Evolutionary conservation across 495 filamentous ascomycete species (phyloP).

Genomic region (Antarctomyces pellizariae): DNA sequence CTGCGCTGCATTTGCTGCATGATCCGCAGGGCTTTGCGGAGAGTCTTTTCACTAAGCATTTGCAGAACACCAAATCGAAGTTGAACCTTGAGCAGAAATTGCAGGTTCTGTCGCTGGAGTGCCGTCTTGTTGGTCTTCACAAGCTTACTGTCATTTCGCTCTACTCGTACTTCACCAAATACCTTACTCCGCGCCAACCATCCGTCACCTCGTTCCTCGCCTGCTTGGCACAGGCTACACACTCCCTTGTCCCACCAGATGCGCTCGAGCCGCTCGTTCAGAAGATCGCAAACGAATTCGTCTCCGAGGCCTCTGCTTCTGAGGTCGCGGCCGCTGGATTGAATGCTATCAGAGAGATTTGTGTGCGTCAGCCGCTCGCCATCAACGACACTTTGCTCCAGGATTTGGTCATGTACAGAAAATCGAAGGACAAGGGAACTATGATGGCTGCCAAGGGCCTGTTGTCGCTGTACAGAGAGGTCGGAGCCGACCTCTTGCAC

Average conservation of each 20-base stretch:
- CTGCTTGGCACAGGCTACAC: constrained; percentile 73
- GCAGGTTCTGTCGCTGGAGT: constrained; percentile 66
- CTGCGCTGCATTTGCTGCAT: constrained; percentile 85
- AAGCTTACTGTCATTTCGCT: constrained; percentile 68
- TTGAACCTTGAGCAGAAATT: constrained; percentile 82
- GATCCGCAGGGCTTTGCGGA: constrained; percentile 94
- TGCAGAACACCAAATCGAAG: constrained; percentile 67
- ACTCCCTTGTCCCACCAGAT: constrained; percentile 82
- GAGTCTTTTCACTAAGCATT: constrained; percentile 67
- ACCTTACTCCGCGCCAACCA: constrained; percentile 66
- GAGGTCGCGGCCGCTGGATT: constrained; percentile 85
- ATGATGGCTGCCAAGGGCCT: constrained; percentile 92
- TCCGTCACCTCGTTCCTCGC: constrained; percentile 90
- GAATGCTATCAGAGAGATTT: constrained; percentile 87
- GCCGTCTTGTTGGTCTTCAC: constrained; percentile 77
- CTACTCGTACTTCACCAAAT: constrained; percentile 73
- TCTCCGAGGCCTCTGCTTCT: constrained; percentile 75
- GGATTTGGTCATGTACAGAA: constrained; percentile 86
- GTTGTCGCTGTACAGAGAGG: constrained; percentile 71
- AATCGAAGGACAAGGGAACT: constrained; percentile 92
- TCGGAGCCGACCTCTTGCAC: constrained; percentile 71
- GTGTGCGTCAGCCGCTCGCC: constrained; percentile 71
- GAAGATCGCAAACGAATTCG: constrained; percentile 96
- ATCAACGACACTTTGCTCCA: constrained; percentile 93
- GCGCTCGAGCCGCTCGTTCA: constrained; percentile 73